phyloP scores from a whole-genome alignment of 2,329 filamentous ascomycete genomes.

The Microdochium paspali region DNA sequence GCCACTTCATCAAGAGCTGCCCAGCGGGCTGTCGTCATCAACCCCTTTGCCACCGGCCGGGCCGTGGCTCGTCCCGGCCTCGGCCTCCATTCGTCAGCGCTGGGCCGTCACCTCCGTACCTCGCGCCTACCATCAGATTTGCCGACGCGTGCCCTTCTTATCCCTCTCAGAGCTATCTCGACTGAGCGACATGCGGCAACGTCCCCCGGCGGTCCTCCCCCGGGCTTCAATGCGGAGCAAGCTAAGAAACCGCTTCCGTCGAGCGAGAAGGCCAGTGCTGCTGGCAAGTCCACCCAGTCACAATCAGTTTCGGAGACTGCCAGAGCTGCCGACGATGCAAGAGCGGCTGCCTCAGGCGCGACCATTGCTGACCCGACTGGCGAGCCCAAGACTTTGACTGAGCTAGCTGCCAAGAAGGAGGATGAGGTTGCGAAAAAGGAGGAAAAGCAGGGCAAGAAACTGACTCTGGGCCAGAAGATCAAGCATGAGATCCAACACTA shows the following conservation, averaged over 20 bases:
- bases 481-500: slow-evolving; percentile 93
- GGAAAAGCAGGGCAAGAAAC: slow-evolving; percentile 71
- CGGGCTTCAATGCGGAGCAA: slow-evolving; percentile 82
- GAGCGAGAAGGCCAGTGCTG: slow-evolving; percentile 16
- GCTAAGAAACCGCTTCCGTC: slow-evolving; percentile 73
- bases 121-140: slow-evolving; percentile 28
- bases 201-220: slow-evolving; percentile 59
- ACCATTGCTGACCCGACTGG: slow-evolving; percentile 19
- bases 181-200: slow-evolving; percentile 49
- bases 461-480: slow-evolving; percentile 84
- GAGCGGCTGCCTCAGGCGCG: slow-evolving; percentile 12
- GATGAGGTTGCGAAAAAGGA: slow-evolving; percentile 52
- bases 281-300: slow-evolving; percentile 5
- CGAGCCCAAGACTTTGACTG: slow-evolving; percentile 39
- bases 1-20: slow-evolving; percentile 47
- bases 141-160: slow-evolving; percentile 45
- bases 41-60: slow-evolving; percentile 38
- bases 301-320: slow-evolving; percentile 11
- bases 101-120: slow-evolving; percentile 35
- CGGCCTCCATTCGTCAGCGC: slow-evolving; percentile 33
- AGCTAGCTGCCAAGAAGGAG: slow-evolving; percentile 56
- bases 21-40: slow-evolving; percentile 42
- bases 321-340: slow-evolving; percentile 21
- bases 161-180: slow-evolving; percentile 45
- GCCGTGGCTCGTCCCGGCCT: slow-evolving; percentile 33